These are phyloP conservation scores for Psilocybe subaeruginosa DNA, from an alignment of 768 basidiomycete species.

Conservation along the genomic window DNA sequence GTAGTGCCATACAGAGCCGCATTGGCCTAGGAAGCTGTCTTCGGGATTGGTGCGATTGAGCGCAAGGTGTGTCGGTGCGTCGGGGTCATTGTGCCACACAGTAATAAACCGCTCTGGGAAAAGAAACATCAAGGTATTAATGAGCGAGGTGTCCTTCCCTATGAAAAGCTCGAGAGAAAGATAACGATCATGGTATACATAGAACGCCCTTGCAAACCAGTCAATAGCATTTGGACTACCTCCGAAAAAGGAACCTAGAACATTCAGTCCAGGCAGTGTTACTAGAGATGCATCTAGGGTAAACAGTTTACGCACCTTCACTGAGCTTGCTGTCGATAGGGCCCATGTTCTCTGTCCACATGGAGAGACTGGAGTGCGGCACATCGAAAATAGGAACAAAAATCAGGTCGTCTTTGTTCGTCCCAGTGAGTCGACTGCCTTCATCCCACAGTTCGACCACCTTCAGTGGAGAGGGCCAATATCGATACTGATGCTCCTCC, in stretches of 20 bases:
- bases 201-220: slow-evolving; percentile 51
- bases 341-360: slow-evolving; percentile 49
- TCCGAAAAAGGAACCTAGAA: slow-evolving; percentile 59
- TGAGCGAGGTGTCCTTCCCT: slow-evolving; percentile 58
- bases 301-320: slow-evolving; percentile 40
- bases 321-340: slow-evolving; percentile 53
- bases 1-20: slow-evolving; percentile 48
- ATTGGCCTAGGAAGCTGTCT: slow-evolving; percentile 35
- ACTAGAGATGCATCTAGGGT: too few relatives aligned
- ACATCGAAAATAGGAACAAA: slow-evolving; percentile 48
- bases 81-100: slow-evolving; percentile 41
- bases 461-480: slow-evolving; percentile 50
- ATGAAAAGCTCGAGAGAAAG: slow-evolving; percentile 47
- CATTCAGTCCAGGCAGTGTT: too few relatives aligned
- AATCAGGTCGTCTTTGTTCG: slow-evolving; percentile 42
- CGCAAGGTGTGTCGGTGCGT: slow-evolving; percentile 23
- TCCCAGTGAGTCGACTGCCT: slow-evolving; percentile 31
- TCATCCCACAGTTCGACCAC: slow-evolving; percentile 44
- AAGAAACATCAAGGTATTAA: slow-evolving; percentile 40
- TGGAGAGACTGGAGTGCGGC: slow-evolving; percentile 33
- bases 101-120: slow-evolving; percentile 47
- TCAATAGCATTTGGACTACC: slow-evolving; percentile 44
- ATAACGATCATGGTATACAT: slow-evolving; percentile 55
- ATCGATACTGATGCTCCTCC: slow-evolving; percentile 39
- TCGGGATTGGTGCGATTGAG: slow-evolving; percentile 20